A percentile compares a stretch with the other conserved stretches of the same genome.
Conservation (phyloP, 2,329 filamentous ascomycete species). For the Ascochyta koolunga region DNA sequence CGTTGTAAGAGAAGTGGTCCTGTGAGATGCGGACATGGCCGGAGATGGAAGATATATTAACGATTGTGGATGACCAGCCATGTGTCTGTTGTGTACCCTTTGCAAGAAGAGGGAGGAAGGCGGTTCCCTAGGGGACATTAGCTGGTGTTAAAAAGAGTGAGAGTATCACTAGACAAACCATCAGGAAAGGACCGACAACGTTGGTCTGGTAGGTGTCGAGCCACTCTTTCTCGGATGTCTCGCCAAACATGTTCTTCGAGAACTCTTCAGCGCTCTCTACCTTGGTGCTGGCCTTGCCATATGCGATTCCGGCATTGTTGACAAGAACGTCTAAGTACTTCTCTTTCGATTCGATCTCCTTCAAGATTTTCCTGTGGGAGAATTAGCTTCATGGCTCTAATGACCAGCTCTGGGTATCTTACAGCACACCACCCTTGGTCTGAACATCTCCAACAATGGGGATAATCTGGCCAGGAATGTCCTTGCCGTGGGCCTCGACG, state of each 20-base stretch:
- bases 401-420: conserved; percentile 15
- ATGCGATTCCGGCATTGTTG: conserved; percentile 56
- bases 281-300: conserved; percentile 45
- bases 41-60: conserved; percentile 56
- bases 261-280: conserved; percentile 52
- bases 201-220: conserved; percentile 54
- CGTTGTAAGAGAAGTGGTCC: conserved; percentile 57
- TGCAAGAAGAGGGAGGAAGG: conserved; percentile 55
- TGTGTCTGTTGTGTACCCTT: conserved; percentile 50
- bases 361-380: conserved; percentile 44
- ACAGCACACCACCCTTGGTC: conserved; percentile 52
- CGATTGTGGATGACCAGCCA: conserved; percentile 52
- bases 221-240: conserved; percentile 54
- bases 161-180: conserved; percentile 24
- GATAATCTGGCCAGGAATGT: conserved; percentile 54
- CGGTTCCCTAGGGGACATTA: conserved; percentile 36
- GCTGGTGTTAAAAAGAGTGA: neutral
- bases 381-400: conserved; percentile 1
- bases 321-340: conserved; percentile 54
- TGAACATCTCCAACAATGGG: conserved; percentile 53
- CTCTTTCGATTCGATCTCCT: conserved; percentile 53
- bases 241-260: conserved; percentile 53
- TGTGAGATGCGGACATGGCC: conserved; percentile 55
- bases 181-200: conserved; percentile 56
- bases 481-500: conserved; percentile 51